phyloP scores from a whole-genome alignment of 2,329 filamentous ascomycete species.

The Aspergillus sergii region DNA sequence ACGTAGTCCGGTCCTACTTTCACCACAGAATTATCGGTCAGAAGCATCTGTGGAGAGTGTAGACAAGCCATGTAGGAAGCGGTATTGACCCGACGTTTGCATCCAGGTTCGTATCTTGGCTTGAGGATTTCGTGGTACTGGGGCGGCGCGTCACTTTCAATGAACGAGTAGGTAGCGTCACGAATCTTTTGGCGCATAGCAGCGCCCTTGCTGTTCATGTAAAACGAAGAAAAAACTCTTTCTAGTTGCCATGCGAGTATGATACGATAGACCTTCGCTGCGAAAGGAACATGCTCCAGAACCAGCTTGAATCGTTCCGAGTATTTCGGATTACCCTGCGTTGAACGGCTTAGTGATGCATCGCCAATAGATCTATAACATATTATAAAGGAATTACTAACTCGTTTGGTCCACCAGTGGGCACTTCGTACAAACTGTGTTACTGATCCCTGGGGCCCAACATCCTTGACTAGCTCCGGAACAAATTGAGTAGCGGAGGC shows the following conservation, averaged over 20 bases:
- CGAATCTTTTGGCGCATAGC: not conserved
- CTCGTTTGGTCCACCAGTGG: not conserved
- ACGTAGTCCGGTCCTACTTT: not conserved
- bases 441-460: not conserved
- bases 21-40: not conserved
- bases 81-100: not conserved
- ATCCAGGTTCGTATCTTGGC: not conserved
- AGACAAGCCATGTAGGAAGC: not conserved
- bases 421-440: not conserved
- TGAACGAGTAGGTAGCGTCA: not conserved
- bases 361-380: not conserved
- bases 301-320: not conserved
- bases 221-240: not conserved
- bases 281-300: not conserved
- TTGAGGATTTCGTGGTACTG: not conserved
- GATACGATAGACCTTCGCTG: not conserved
- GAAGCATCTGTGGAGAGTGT: not conserved
- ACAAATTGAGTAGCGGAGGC: not conserved
- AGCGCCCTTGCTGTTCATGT: not conserved
- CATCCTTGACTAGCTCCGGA: not conserved
- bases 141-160: not conserved
- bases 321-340: not conserved
- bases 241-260: not conserved
- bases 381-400: not conserved
- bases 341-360: not conserved